These are phyloP conservation scores for Candida tropicalis DNA, from an alignment of 1,139 yeast species.

Conservation along the genomic window DNA sequence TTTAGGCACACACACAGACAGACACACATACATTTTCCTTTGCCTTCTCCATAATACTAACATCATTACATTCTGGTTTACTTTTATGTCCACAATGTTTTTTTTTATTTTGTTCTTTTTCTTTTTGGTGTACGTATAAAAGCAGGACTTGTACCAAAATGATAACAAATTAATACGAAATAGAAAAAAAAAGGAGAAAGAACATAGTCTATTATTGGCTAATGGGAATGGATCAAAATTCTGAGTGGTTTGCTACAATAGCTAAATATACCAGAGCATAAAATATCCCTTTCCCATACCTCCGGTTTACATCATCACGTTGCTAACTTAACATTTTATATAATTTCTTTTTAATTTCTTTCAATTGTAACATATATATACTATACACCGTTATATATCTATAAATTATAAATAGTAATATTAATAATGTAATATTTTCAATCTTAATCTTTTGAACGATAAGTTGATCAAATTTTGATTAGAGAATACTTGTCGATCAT, in stretches of 20 bases:
- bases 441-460: too few species aligned
- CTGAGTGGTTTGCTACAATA: neutral
- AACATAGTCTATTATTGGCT: too few species aligned
- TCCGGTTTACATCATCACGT: too few species aligned
- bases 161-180: too few species aligned
- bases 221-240: too few species aligned
- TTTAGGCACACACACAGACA: neutral
- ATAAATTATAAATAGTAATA: slow-evolving; percentile 4
- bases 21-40: too few species aligned
- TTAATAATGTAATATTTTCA: neutral
- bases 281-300: neutral
- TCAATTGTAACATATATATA: slow-evolving; percentile 2
- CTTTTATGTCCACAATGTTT: too few species aligned
- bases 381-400: slow-evolving; percentile 3
- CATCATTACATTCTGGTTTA: too few species aligned
- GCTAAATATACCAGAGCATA: neutral
- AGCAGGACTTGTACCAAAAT: slow-evolving; percentile 1
- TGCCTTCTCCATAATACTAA: too few species aligned
- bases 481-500: too few species aligned
- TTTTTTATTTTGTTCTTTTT: neutral
- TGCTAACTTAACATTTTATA: neutral
- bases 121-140: neutral
- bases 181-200: too few species aligned
- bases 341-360: neutral
- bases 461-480: too few species aligned